These are phyloP conservation scores for Eugenia klotzschiana DNA, from an alignment of 441 rosid species.

Conservation along the genomic window DNA sequence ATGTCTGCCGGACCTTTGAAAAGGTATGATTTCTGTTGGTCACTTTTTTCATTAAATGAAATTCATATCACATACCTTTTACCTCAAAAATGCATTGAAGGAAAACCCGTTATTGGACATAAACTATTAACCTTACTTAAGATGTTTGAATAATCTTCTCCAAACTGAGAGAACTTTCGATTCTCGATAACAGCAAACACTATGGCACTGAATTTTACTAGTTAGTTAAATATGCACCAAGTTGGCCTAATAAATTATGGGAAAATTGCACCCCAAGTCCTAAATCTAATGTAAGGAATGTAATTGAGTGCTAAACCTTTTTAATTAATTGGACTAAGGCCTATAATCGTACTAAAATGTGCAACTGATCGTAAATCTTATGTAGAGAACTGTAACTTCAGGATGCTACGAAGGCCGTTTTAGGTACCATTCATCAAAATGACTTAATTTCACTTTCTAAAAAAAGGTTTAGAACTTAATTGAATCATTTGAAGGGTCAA, in stretches of 20 bases:
- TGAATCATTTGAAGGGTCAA: not conserved
- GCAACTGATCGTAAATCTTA: not conserved
- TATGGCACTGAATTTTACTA: not conserved
- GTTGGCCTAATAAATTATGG: not conserved
- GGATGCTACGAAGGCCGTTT: not conserved
- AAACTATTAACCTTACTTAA: not conserved
- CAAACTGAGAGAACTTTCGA: not conserved
- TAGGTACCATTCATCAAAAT: not conserved
- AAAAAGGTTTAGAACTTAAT: not conserved
- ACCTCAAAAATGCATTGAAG: not conserved
- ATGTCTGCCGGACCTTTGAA: not conserved
- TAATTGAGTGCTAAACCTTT: too few species aligned
- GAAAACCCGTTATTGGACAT: not conserved
- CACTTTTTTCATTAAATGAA: not conserved
- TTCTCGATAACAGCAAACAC: not conserved
- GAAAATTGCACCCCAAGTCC: not conserved
- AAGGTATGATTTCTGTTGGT: not conserved
- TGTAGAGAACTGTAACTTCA: not conserved
- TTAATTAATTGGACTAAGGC: not conserved
- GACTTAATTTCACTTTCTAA: not conserved
- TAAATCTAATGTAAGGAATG: not conserved
- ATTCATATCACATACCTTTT: not conserved
- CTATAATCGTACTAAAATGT: not conserved
- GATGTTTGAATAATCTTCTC: not conserved
- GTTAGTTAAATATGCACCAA: not conserved